Percentiles rank a stretch among this genome's conserved stretches.
Evolutionary conservation across 2,329 filamentous ascomycete species (phyloP).

Genomic region (Alternaria postmessia): DNA sequence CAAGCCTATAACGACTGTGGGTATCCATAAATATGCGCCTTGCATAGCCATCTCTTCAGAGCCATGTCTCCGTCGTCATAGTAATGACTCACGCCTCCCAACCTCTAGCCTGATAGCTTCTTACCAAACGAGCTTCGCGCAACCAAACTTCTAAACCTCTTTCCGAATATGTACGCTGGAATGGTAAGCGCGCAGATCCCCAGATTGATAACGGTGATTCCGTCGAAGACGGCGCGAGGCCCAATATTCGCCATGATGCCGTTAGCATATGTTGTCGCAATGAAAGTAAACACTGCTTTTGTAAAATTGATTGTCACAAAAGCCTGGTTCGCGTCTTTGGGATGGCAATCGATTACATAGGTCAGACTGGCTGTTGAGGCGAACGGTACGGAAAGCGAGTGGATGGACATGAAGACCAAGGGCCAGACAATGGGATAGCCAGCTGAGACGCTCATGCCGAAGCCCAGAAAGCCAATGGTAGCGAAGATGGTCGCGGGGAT

Average conservation of each 20-base stretch:
- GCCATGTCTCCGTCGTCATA: background rate
- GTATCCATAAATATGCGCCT: background rate
- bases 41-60: background rate
- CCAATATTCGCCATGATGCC: slow-evolving; percentile 69
- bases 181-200: slow-evolving; percentile 76
- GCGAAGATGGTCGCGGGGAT: slow-evolving; percentile 42
- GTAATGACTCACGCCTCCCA: background rate
- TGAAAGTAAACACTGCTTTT: slow-evolving; percentile 57
- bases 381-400: slow-evolving; percentile 50
- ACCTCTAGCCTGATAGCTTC: slow-evolving; percentile 22
- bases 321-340: slow-evolving; percentile 51
- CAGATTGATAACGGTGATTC: slow-evolving; percentile 77
- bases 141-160: slow-evolving; percentile 43
- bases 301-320: slow-evolving; percentile 55
- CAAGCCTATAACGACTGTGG: background rate
- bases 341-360: slow-evolving; percentile 55
- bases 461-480: slow-evolving; percentile 53
- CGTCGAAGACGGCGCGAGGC: slow-evolving; percentile 71
- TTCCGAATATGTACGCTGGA: slow-evolving; percentile 63
- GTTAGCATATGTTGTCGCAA: slow-evolving; percentile 81
- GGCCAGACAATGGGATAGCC: slow-evolving; percentile 39
- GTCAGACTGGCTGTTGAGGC: slow-evolving; percentile 50
- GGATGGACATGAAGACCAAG: slow-evolving; percentile 49
- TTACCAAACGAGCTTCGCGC: slow-evolving; percentile 32
- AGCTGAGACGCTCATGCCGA: slow-evolving; percentile 48